Evolutionary conservation across 257 asterid species (phyloP).

Genomic region (Nicotiana tomentosiformis): DNA sequence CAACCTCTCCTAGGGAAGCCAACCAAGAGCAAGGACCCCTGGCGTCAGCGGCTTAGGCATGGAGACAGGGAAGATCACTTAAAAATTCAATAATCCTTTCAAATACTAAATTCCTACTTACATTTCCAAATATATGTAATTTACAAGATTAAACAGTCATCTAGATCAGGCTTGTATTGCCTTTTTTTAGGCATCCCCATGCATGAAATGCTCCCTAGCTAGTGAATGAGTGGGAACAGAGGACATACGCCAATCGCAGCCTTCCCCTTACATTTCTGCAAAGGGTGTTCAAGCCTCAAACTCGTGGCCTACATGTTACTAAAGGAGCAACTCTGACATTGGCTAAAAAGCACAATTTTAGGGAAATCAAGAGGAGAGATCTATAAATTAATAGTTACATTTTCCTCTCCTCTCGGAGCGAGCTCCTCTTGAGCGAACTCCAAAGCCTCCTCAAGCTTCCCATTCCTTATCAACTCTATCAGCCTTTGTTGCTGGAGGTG

Average conservation of each 20-base stretch:
- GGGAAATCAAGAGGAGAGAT: neutral
- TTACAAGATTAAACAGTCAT: neutral
- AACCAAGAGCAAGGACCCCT: neutral
- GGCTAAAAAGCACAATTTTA: neutral
- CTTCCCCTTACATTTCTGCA: neutral
- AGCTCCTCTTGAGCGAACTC: conserved; percentile 95
- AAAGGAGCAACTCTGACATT: neutral
- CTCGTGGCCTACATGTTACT: neutral
- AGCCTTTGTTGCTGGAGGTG: conserved; percentile 91
- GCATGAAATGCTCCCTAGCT: neutral
- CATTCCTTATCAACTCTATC: conserved; percentile 74
- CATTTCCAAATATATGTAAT: neutral
- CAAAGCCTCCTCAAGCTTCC: conserved; percentile 78
- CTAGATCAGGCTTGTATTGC: neutral
- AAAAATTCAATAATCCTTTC: neutral
- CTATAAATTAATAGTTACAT: conserved; percentile 34
- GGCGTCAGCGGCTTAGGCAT: neutral
- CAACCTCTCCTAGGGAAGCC: neutral
- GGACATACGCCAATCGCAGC: neutral
- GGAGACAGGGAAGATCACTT: neutral
- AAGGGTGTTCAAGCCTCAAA: neutral
- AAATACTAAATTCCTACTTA: neutral
- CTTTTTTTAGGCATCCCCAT: neutral
- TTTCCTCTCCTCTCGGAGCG: conserved; percentile 93
- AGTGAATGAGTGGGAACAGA: neutral